These are phyloP conservation scores for Yamadazyma dushanensis DNA, from an alignment of 1,139 yeast genomes.

Conservation along the genomic window DNA sequence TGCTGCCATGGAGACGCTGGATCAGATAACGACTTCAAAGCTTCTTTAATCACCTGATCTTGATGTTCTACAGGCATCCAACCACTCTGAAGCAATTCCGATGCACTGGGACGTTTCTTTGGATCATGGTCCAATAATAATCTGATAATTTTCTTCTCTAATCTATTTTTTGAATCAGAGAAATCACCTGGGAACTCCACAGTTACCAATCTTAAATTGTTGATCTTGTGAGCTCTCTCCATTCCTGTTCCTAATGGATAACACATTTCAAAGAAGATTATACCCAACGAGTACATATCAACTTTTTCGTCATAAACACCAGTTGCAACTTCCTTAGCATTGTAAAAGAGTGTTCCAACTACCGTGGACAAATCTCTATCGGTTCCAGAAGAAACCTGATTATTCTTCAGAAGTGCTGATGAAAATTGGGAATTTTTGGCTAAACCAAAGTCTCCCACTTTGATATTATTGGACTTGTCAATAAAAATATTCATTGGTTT, in stretches of 20 bases:
- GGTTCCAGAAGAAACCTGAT: slow-evolving; percentile 33
- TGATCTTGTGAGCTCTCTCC: slow-evolving; percentile 80
- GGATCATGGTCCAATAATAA: slow-evolving; percentile 79
- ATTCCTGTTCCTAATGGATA: slow-evolving; percentile 81
- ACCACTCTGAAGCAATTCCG: slow-evolving; percentile 73
- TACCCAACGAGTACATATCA: slow-evolving; percentile 92
- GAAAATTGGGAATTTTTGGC: slow-evolving; percentile 73
- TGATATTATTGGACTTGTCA: slow-evolving; percentile 83
- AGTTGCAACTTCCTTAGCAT: slow-evolving; percentile 82
- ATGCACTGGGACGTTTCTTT: slow-evolving; percentile 73
- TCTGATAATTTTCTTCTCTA: slow-evolving; percentile 66
- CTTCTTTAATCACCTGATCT: slow-evolving; percentile 86
- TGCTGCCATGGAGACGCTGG: slow-evolving; percentile 94
- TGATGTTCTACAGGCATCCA: slow-evolving; percentile 85
- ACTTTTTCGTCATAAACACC: slow-evolving; percentile 88
- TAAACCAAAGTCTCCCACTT: slow-evolving; percentile 95
- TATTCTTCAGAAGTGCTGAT: slow-evolving; percentile 39
- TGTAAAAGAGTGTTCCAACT: slow-evolving; percentile 90
- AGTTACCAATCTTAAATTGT: slow-evolving; percentile 55
- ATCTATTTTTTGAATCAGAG: slow-evolving; percentile 45
- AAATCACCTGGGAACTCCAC: slow-evolving; percentile 72
- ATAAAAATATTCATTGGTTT: slow-evolving; percentile 96
- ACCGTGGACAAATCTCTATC: slow-evolving; percentile 86
- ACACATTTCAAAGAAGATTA: slow-evolving; percentile 94
- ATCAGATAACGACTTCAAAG: slow-evolving; percentile 78